These are phyloP conservation scores for Brassica cretica DNA, from an alignment of 345 rosid species.

Conservation along the genomic window DNA sequence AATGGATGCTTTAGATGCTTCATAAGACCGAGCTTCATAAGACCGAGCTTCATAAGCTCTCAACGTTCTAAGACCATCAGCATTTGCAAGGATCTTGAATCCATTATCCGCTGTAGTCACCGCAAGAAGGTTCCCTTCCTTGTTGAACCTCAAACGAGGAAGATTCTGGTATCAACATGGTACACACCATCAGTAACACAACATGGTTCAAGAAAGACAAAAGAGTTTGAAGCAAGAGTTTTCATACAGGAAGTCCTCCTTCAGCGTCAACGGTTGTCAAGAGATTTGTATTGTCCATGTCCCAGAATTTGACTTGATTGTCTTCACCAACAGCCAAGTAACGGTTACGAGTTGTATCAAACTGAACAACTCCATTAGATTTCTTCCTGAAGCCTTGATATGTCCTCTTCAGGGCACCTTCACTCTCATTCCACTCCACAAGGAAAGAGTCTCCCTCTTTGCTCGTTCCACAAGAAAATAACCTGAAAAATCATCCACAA, in stretches of 20 bases:
- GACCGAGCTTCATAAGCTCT: conserved; percentile 50
- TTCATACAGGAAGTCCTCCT: conserved; percentile 64
- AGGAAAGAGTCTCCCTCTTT: conserved; percentile 75
- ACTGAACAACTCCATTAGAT: conserved; percentile 61
- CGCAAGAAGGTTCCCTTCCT: conserved; percentile 67
- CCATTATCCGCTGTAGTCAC: conserved; percentile 64
- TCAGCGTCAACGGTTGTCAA: conserved; percentile 62
- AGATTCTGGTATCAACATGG: not conserved
- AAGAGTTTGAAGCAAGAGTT: not conserved
- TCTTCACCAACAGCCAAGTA: conserved; percentile 79
- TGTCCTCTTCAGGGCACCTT: conserved; percentile 68
- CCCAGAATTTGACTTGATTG: conserved; percentile 66
- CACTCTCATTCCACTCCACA: conserved; percentile 83
- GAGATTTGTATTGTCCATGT: conserved; percentile 61
- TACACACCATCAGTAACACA: not conserved
- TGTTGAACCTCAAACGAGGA: conserved; percentile 67
- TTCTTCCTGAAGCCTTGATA: conserved; percentile 66
- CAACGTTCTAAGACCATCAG: conserved; percentile 55
- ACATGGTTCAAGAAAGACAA: not conserved
- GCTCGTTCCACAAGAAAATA: conserved; percentile 83
- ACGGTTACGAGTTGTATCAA: conserved; percentile 65
- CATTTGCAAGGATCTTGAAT: conserved; percentile 61
- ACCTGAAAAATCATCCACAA: conserved; percentile 40
- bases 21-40: conserved; percentile 50
- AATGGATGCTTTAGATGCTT: conserved; percentile 45